These are phyloP conservation scores for Puya raimondii DNA, from an alignment of 176 grass and related monocot genomes.

Conservation along the genomic window DNA sequence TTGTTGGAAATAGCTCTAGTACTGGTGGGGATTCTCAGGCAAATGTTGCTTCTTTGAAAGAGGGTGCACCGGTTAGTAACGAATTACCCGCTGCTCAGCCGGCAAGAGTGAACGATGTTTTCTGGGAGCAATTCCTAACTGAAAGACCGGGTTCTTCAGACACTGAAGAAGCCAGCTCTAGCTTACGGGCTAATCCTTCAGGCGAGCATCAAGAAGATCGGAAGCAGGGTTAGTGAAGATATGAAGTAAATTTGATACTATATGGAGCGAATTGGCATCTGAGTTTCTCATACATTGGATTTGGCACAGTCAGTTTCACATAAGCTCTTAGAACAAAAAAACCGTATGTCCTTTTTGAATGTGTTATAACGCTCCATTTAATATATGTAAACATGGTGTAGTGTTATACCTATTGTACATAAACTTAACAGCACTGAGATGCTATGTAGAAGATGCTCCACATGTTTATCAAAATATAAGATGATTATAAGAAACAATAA, in stretches of 20 bases:
- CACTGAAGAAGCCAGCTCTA: slow-evolving; percentile 54
- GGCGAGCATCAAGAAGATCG: slow-evolving; percentile 19
- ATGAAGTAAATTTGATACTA: slow-evolving; percentile 19
- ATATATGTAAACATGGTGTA: not conserved
- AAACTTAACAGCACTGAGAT: not conserved
- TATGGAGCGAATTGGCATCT: slow-evolving; percentile 46
- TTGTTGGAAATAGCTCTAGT: slow-evolving; percentile 15
- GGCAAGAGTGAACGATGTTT: slow-evolving; percentile 66
- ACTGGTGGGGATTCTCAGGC: not conserved
- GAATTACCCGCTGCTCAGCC: slow-evolving; percentile 33
- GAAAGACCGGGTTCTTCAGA: slow-evolving; percentile 66
- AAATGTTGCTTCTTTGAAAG: slow-evolving; percentile 4
- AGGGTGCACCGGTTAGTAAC: slow-evolving; percentile 5
- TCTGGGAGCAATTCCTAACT: slow-evolving; percentile 95
- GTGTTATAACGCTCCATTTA: not conserved
- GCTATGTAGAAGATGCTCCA: not conserved
- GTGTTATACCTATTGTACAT: not conserved
- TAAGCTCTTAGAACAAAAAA: slow-evolving; percentile 3
- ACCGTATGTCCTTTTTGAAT: not conserved
- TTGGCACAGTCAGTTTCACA: not conserved
- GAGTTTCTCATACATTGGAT: slow-evolving; percentile 9
- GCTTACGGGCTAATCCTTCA: slow-evolving; percentile 29
- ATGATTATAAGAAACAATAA: not conserved
- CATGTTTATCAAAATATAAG: not conserved
- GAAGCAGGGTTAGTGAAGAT: slow-evolving; percentile 12